Percentiles rank a stretch among this genome's conserved stretches.
These are phyloP conservation scores for Ceratopteris richardii DNA, from an alignment of 75 land plant genomes.

Conservation along the genomic window DNA sequence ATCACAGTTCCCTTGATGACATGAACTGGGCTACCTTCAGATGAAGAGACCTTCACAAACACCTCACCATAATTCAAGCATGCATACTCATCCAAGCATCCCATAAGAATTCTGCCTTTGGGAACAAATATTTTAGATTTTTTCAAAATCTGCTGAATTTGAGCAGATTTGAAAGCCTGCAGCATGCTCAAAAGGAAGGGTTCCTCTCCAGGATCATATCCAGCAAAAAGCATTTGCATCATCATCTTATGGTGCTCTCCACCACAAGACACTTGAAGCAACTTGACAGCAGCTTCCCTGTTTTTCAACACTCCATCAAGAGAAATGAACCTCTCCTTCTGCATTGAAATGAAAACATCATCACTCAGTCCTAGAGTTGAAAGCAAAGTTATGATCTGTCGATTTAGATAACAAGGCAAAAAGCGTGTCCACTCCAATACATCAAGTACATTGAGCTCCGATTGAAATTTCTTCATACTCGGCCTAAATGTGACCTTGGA, in stretches of 20 bases:
- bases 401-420: slow-evolving; percentile 71
- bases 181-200: slow-evolving; percentile 76
- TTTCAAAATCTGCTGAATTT: slow-evolving; percentile 44
- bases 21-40: not conserved
- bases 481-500: slow-evolving; percentile 60
- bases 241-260: slow-evolving; percentile 27
- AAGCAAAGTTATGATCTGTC: slow-evolving; percentile 64
- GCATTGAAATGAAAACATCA: slow-evolving; percentile 44
- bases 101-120: slow-evolving; percentile 70
- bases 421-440: slow-evolving; percentile 57
- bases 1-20: slow-evolving; percentile 45
- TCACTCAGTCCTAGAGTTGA: slow-evolving; percentile 81
- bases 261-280: slow-evolving; percentile 30
- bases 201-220: slow-evolving; percentile 61
- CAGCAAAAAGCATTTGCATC: slow-evolving; percentile 50
- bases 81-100: slow-evolving; percentile 81
- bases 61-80: slow-evolving; percentile 72
- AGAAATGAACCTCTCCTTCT: slow-evolving; percentile 27
- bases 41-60: slow-evolving; percentile 46
- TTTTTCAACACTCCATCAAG: slow-evolving; percentile 49
- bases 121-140: slow-evolving; percentile 62
- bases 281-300: slow-evolving; percentile 44
- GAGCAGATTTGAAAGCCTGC: slow-evolving; percentile 38
- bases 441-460: slow-evolving; percentile 50
- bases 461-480: slow-evolving; percentile 82